These are phyloP conservation scores for Emydomyces testavorans DNA, from an alignment of 2,329 filamentous ascomycete species.

Conservation along the genomic window DNA sequence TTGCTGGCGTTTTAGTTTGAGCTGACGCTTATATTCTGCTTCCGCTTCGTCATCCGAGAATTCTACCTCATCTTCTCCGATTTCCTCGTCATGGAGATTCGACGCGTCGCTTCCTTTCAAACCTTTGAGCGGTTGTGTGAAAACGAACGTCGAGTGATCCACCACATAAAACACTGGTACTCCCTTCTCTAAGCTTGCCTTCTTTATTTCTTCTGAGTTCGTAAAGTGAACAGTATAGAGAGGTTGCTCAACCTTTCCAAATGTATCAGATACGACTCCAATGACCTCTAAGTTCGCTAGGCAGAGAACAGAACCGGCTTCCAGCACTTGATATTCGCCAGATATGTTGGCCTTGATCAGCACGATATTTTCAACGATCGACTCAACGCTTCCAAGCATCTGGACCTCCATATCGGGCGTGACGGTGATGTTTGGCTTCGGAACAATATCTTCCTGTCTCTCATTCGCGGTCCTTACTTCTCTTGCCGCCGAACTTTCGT, in stretches of 20 bases:
- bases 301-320: slow-evolving; percentile 73
- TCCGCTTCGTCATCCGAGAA: slow-evolving; percentile 97
- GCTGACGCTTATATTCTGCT: slow-evolving; percentile 60
- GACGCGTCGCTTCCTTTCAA: slow-evolving; percentile 87
- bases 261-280: slow-evolving; percentile 70
- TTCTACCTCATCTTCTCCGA: slow-evolving; percentile 73
- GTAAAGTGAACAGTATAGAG: slow-evolving; percentile 73
- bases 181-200: slow-evolving; percentile 56
- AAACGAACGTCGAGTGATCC: slow-evolving; percentile 68
- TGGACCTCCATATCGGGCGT: slow-evolving; percentile 65
- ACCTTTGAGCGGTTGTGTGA: slow-evolving; percentile 67
- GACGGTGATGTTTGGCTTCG: slow-evolving; percentile 68
- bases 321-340: slow-evolving; percentile 74
- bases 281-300: slow-evolving; percentile 62
- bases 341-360: slow-evolving; percentile 68
- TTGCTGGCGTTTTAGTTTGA: slow-evolving; percentile 54
- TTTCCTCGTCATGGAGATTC: slow-evolving; percentile 88
- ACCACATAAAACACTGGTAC: slow-evolving; percentile 68
- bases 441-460: slow-evolving; percentile 47
- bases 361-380: slow-evolving; percentile 64
- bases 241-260: slow-evolving; percentile 76
- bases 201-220: slow-evolving; percentile 54
- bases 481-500: slow-evolving; percentile 31
- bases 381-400: slow-evolving; percentile 62
- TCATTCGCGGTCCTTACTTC: slow-evolving; percentile 77